These are phyloP conservation scores for Phoma sp. DNA, from an alignment of 2,329 filamentous ascomycete genomes.

Conservation along the genomic window DNA sequence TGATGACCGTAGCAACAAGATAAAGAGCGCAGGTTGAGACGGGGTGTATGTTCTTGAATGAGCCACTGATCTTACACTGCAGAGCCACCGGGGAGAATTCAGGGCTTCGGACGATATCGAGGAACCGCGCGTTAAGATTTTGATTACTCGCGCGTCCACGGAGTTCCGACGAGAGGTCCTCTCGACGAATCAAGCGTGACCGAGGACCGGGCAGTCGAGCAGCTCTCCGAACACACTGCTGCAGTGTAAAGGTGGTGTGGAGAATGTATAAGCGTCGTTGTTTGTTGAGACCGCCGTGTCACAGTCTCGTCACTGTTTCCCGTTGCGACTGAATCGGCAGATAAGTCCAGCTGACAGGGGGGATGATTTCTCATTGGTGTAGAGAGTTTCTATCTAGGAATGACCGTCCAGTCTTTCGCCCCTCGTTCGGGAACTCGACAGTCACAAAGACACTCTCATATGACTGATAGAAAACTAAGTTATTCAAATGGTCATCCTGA, in stretches of 20 bases:
- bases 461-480: background rate
- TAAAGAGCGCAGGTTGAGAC: no score
- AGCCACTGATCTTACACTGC: background rate
- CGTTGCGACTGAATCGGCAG: constrained; percentile 1
- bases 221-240: constrained; percentile 1
- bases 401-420: background rate
- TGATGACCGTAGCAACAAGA: no score
- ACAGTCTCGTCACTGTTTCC: constrained; percentile 2
- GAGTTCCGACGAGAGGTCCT: constrained; percentile 2
- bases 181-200: constrained; percentile 3
- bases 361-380: background rate
- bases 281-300: background rate
- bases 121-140: constrained; percentile 8
- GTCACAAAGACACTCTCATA: background rate
- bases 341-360: background rate
- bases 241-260: constrained; percentile 10
- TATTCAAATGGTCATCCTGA: background rate
- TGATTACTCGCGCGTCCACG: constrained; percentile 2
- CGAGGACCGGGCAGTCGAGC: background rate
- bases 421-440: background rate
- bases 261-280: background rate
- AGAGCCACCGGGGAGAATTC: background rate
- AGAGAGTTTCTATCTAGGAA: background rate
- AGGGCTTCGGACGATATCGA: background rate
- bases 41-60: background rate